Evolutionary conservation across 768 basidiomycete species (phyloP).

Genomic region (Lenzites betulinus): DNA sequence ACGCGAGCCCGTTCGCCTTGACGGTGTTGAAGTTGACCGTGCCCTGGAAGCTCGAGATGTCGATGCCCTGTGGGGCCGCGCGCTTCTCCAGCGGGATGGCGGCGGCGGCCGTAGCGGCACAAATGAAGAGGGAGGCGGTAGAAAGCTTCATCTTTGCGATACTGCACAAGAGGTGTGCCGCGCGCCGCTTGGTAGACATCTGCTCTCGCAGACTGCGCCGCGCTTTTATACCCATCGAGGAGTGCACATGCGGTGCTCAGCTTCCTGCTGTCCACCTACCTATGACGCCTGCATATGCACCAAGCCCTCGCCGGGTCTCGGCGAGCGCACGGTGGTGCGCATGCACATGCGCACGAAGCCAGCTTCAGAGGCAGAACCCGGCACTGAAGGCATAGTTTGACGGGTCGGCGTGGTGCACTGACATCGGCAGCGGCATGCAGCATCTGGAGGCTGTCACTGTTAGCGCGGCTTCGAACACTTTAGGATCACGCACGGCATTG

Average conservation of each 20-base stretch:
- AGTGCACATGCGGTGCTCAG: neutral
- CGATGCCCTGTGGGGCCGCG: constrained; percentile 50
- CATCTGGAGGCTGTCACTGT: neutral
- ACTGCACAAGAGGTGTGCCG: neutral
- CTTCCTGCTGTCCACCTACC: neutral
- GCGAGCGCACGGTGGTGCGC: neutral
- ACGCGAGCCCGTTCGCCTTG: constrained; percentile 51
- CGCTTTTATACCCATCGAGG: neutral
- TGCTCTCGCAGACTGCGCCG: neutral
- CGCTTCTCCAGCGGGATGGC: constrained; percentile 32
- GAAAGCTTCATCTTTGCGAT: neutral
- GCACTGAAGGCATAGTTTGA: neutral
- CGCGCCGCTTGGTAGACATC: too few relatives aligned
- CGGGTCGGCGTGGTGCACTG: constrained; percentile 8
- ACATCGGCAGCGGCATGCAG: neutral
- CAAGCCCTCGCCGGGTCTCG: too few relatives aligned
- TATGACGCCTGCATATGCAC: constrained; percentile 1
- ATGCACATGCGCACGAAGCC: neutral
- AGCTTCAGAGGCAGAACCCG: neutral
- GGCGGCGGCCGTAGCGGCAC: neutral
- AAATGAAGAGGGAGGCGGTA: neutral
- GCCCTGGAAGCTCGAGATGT: constrained; percentile 54
- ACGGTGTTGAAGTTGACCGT: constrained; percentile 54
- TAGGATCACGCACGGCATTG: neutral
- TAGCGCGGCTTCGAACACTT: neutral